Percentiles rank a stretch among this genome's conserved stretches.
Conservation (phyloP, 495 filamentous ascomycete genomes). For the Xylaria flabelliformis region DNA sequence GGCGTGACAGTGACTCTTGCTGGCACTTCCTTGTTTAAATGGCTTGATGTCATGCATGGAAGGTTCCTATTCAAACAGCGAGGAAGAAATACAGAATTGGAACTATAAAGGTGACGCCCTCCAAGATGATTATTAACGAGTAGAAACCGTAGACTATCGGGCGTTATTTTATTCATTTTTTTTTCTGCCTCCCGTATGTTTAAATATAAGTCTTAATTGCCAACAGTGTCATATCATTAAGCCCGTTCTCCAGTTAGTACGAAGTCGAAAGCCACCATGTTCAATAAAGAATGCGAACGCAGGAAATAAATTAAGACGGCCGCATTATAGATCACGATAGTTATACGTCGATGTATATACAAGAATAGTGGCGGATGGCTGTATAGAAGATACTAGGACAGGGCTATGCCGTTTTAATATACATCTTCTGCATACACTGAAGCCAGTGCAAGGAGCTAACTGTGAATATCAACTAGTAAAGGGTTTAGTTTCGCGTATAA, state of each 20-base stretch:
- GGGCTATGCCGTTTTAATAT: neutral
- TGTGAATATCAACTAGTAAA: no score
- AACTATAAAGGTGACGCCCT: neutral
- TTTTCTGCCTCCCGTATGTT: neutral
- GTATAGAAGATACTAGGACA: neutral
- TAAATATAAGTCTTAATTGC: neutral
- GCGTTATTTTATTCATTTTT: neutral
- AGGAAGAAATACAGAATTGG: neutral
- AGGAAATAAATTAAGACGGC: neutral
- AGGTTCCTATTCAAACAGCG: neutral
- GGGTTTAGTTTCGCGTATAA: no score
- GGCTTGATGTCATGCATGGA: neutral
- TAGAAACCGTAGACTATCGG: neutral
- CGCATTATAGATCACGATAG: neutral
- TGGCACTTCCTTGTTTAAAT: neutral
- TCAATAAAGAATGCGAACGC: neutral
- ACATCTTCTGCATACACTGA: no score
- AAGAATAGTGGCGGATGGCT: neutral
- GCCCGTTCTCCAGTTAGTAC: no score
- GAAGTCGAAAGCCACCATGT: neutral
- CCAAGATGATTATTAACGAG: neutral
- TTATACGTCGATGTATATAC: neutral
- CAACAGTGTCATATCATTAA: neutral
- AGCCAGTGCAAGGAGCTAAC: no score
- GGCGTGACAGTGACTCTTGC: slow-evolving; percentile 7